These are phyloP conservation scores for Spergularia marina DNA, from an alignment of 148 eudicot species.

Conservation along the genomic window DNA sequence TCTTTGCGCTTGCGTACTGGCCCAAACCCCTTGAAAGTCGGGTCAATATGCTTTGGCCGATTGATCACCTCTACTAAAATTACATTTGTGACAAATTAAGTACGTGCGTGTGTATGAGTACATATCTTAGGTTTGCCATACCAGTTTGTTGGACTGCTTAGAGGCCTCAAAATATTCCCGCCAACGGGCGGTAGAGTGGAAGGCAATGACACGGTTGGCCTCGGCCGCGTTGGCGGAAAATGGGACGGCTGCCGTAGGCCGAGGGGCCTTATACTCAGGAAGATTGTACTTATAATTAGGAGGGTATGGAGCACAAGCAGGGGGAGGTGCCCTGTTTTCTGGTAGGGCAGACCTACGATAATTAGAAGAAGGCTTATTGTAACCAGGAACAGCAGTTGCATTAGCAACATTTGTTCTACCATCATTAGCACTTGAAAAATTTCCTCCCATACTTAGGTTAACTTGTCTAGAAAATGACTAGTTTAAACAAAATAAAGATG, in stretches of 20 bases:
- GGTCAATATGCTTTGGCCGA: too few species aligned
- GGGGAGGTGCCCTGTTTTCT: constrained; percentile 9
- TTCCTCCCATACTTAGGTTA: constrained; percentile 14
- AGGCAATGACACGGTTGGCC: constrained; percentile 15
- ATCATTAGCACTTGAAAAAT: constrained; percentile 10
- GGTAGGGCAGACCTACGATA: neutral
- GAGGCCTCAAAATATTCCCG: constrained; percentile 49
- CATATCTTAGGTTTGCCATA: constrained; percentile 2
- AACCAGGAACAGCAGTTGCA: constrained; percentile 3
- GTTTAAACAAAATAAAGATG: neutral
- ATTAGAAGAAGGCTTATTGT: neutral
- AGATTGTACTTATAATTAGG: neutral
- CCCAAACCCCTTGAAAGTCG: too few species aligned
- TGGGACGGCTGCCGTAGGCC: neutral
- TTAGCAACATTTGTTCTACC: constrained; percentile 1
- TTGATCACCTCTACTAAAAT: too few species aligned
- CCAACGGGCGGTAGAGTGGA: constrained; percentile 54
- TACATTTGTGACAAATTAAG: too few species aligned
- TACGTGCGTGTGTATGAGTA: too few species aligned
- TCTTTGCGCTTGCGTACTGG: too few species aligned
- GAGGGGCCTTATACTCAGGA: neutral
- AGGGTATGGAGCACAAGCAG: constrained; percentile 14
- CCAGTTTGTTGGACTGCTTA: constrained; percentile 57
- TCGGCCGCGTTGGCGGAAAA: neutral
- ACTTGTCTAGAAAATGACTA: neutral